These are phyloP conservation scores for Zygosaccharomyces pseudobailii DNA, from an alignment of 1,139 yeast genomes.

Conservation along the genomic window DNA sequence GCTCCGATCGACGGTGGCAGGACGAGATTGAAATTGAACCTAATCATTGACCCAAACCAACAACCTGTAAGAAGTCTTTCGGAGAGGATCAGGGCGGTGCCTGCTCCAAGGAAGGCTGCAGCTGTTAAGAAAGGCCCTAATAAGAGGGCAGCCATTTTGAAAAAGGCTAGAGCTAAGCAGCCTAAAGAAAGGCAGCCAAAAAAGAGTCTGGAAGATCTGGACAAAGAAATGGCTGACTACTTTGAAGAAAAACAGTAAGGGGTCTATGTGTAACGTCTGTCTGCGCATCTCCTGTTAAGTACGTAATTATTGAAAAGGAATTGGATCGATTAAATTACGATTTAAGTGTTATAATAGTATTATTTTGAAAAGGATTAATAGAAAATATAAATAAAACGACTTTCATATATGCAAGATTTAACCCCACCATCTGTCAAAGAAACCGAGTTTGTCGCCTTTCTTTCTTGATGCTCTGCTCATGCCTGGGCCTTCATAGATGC, in stretches of 20 bases:
- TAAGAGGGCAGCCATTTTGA: slow-evolving; percentile 36
- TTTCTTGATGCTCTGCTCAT: slow-evolving; percentile 45
- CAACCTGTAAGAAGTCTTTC: slow-evolving; percentile 61
- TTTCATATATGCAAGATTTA: slow-evolving; percentile 6
- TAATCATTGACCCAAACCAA: slow-evolving; percentile 79
- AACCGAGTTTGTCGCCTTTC: slow-evolving; percentile 37
- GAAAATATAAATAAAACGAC: background rate
- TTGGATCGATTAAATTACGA: background rate
- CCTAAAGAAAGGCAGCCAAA: slow-evolving; percentile 45
- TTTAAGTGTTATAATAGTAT: background rate
- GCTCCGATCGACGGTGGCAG: slow-evolving; percentile 92
- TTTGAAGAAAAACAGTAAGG: slow-evolving; percentile 36
- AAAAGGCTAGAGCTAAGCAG: slow-evolving; percentile 37
- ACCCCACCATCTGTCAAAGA: slow-evolving; percentile 30
- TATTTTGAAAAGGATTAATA: background rate
- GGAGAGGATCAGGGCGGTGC: slow-evolving; percentile 32
- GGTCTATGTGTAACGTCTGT: background rate
- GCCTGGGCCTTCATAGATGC: slow-evolving; percentile 65
- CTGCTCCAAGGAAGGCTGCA: slow-evolving; percentile 19
- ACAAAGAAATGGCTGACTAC: slow-evolving; percentile 90
- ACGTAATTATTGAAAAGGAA: background rate
- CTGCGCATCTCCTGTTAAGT: background rate
- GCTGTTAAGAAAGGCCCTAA: slow-evolving; percentile 32
- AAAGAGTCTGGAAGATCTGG: slow-evolving; percentile 85
- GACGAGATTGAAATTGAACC: slow-evolving; percentile 71